Conservation (phyloP, 441 rosid genomes). For the Brassica hybrid region DNA sequence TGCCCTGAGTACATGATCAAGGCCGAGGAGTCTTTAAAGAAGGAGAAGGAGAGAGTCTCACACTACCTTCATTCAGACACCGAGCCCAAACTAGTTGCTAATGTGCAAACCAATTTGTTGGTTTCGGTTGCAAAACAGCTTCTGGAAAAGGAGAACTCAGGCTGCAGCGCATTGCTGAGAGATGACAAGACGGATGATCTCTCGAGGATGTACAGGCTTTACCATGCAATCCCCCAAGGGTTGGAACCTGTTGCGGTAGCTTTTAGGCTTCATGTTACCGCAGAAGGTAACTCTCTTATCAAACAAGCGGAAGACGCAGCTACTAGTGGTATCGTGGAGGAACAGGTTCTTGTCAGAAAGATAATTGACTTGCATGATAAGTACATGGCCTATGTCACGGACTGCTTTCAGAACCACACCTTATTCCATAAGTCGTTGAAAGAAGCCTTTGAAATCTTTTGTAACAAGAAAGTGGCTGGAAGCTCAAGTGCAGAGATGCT, state of each 20-base stretch:
- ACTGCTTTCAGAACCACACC: constrained; percentile 45
- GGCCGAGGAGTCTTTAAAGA: too few species aligned
- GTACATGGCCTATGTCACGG: constrained; percentile 63
- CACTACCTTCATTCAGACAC: constrained; percentile 38
- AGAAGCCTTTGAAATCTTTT: constrained; percentile 84
- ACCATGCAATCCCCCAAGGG: constrained; percentile 56
- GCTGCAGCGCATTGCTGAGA: constrained; percentile 73
- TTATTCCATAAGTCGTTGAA: constrained; percentile 53
- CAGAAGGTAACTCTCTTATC: constrained; percentile 64
- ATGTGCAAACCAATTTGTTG: constrained; percentile 71
- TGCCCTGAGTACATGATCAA: constrained; percentile 80
- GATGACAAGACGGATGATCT: constrained; percentile 89
- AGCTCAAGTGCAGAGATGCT: constrained; percentile 81
- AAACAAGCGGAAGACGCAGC: constrained; percentile 87
- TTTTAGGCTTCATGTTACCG: constrained; percentile 80
- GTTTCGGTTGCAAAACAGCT: constrained; percentile 53
- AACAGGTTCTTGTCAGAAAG: constrained; percentile 74
- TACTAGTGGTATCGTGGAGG: constrained; percentile 43
- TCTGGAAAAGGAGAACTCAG: too few species aligned
- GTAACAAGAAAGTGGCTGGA: constrained; percentile 79
- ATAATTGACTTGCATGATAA: constrained; percentile 77
- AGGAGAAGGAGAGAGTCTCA: constrained; percentile 81
- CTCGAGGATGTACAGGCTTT: constrained; percentile 88
- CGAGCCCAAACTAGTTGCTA: constrained; percentile 53
- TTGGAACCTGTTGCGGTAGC: constrained; percentile 70